Base-by-base conservation (phyloP, 1,284 basidiomycete species). In the Rhodotorula sp. region DNA sequence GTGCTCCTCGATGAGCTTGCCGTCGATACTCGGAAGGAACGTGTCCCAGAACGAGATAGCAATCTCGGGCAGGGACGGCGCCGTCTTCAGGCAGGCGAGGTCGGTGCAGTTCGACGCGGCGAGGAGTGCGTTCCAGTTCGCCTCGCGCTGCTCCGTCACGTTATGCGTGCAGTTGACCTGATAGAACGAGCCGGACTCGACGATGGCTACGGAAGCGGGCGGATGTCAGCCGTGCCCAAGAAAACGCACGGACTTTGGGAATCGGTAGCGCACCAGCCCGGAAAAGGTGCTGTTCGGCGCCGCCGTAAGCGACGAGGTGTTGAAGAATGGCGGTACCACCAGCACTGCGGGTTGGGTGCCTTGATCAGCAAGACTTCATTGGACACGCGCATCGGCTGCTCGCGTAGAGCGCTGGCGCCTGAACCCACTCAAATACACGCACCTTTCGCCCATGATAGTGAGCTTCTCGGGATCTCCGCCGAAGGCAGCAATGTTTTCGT, bases 401-500 rank as follows among this genome's bases (percentile, higher is more conserved):
- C 34, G 34, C 34, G 34, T 34, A 34, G 34, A 34, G 34, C 34
- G 34, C 34, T 34, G 34, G 34, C 34, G 34, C 34, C 34, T 34
- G 34, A 34, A 34, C 34, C 34, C 16, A 80, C 34, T 46, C 46
- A 12, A 12, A 27, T 3, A 46, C 14, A 52, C 52, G 19, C 80
- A n/a, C 83, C 82, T 80, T 68, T 83, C 78, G 27, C 83, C 82
- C 70, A 79, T 80, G 34, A 82, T 76, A 1, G 82, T 82, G 0
- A 82, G 63, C 21, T 64, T 69, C 19, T 44, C 16, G 0, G 55
- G 44, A 27, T 72, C 61, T 10, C 89, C 89, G 4, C 89, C 88
- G 76, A 91, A 90, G 0, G 82, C 81, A 0, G 82, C 82, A 44
- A 90, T 86, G 71, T 90, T 89, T 19, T 87, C 80, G 77, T 90